phyloP scores from a whole-genome alignment of 495 filamentous ascomycete genomes.

The Terfezia boudieri region DNA sequence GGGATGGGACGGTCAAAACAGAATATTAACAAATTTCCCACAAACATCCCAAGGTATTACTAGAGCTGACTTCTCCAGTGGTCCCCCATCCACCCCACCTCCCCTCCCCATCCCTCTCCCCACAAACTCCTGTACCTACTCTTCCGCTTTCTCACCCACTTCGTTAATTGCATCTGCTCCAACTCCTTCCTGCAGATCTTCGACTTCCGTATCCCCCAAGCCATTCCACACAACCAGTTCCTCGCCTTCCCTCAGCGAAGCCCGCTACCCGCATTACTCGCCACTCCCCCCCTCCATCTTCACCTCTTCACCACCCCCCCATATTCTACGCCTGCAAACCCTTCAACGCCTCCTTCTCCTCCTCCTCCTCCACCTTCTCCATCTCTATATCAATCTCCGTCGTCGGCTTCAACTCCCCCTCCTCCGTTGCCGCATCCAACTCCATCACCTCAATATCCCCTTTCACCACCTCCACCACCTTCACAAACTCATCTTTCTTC shows the following conservation, averaged over 20 bases:
- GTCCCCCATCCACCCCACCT: conserved; percentile 54
- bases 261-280: background rate
- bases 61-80: conserved; percentile 3
- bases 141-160: conserved; percentile 50
- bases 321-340: background rate
- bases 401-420: background rate
- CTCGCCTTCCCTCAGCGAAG: background rate
- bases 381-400: background rate
- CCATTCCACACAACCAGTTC: background rate
- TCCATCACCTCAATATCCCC: background rate
- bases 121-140: conserved; percentile 79
- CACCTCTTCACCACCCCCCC: background rate
- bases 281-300: background rate
- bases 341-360: background rate
- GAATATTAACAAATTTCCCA: background rate
- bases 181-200: conserved; percentile 76
- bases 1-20: conserved; percentile 49
- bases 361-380: background rate
- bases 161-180: conserved; percentile 59
- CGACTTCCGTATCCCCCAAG: conserved; percentile 58
- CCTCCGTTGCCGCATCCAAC: conserved; percentile 2
- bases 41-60: background rate
- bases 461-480: background rate
- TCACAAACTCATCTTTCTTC: background rate
- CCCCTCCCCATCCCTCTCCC: conserved; percentile 42